Evolutionary conservation across 2,329 filamentous ascomycete species (phyloP).

Genomic region (Trichophyton benhamiae): DNA sequence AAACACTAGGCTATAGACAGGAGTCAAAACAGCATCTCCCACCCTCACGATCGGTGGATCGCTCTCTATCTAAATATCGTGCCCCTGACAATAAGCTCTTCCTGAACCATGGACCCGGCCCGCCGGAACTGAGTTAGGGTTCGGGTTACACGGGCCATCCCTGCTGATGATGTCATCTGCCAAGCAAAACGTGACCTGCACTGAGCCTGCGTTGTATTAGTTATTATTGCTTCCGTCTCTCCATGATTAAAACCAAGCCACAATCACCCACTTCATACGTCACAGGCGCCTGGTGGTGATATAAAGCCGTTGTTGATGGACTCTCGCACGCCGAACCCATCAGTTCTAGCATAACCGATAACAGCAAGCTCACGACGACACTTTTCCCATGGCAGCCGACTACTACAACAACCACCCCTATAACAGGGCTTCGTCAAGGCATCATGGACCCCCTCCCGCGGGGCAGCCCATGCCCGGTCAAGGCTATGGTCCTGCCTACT

Average conservation of each 20-base stretch:
- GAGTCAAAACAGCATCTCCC: background rate
- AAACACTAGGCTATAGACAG: background rate
- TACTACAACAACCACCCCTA: constrained; percentile 2
- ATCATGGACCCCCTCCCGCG: background rate
- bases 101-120: background rate
- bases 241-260: background rate
- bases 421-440: background rate
- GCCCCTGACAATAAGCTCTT: background rate
- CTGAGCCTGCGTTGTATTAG: background rate
- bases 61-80: background rate
- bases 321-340: too few relatives aligned
- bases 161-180: constrained; percentile 2
- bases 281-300: background rate
- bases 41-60: too few relatives aligned
- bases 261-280: background rate
- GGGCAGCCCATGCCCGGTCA: background rate
- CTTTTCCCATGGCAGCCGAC: background rate
- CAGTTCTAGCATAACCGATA: background rate
- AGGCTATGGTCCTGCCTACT: background rate
- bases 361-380: background rate
- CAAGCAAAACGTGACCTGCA: background rate
- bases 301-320: background rate
- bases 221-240: background rate
- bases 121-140: background rate
- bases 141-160: constrained; percentile 3